Percentiles rank a stretch among this genome's conserved stretches.
Evolutionary conservation across 78 protist genomes (phyloP).

Genomic region (Protostelium mycophagum): DNA sequence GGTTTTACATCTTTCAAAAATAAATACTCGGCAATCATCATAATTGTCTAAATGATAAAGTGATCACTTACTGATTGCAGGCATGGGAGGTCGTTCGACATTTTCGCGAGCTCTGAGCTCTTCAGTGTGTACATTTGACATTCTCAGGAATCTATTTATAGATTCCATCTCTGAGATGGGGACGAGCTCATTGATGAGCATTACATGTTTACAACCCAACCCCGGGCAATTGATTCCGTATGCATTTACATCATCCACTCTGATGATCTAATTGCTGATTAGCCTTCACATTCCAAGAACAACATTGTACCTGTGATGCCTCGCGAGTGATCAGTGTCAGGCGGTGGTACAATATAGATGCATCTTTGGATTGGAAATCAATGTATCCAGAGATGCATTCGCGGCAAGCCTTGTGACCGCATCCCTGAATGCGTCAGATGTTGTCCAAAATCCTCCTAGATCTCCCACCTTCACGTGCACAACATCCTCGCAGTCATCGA

Average conservation of each 20-base stretch:
- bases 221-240: neutral
- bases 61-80: neutral
- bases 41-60: neutral
- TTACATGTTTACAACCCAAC: neutral
- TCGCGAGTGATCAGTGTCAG: neutral
- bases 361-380: neutral
- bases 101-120: neutral
- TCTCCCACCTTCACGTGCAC: neutral
- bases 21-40: neutral
- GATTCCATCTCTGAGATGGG: neutral
- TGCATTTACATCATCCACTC: neutral
- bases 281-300: neutral
- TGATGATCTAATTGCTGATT: neutral
- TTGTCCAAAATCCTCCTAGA: neutral
- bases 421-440: neutral
- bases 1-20: neutral
- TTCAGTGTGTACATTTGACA: neutral
- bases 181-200: neutral
- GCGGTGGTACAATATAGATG: neutral
- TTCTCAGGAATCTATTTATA: neutral
- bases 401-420: neutral
- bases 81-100: too few species aligned
- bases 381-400: neutral
- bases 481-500: neutral
- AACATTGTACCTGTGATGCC: neutral